Evolutionary conservation across 805 yeast genomes (phyloP).

Genomic region (Metschnikowia henanensis): DNA sequence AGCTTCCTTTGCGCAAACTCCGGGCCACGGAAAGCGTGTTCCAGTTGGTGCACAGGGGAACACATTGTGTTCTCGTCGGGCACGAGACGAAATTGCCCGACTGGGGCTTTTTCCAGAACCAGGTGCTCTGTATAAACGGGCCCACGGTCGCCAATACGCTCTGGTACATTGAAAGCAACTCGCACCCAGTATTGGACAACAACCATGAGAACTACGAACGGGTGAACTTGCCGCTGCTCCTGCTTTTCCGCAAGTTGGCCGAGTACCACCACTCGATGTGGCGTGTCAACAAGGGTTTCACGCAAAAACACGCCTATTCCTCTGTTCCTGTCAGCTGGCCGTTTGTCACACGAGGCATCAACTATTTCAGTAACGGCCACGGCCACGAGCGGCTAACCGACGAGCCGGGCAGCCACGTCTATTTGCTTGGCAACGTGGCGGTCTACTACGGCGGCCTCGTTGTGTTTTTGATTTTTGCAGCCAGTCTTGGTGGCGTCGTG

Average conservation of each 20-base stretch:
- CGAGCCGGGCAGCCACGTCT: conserved; percentile 41
- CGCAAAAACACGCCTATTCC: conserved; percentile 49
- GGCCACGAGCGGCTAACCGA: conserved; percentile 24
- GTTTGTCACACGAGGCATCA: conserved; percentile 54
- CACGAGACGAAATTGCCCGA: conserved; percentile 74
- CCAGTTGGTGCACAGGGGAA: conserved; percentile 63
- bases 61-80: conserved; percentile 71
- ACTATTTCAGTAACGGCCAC: conserved; percentile 48
- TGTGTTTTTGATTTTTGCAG: conserved; percentile 28
- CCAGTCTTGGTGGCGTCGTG: conserved; percentile 21
- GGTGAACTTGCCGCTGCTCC: conserved; percentile 27
- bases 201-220: conserved; percentile 21
- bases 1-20: conserved; percentile 36
- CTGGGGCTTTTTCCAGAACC: conserved; percentile 86
- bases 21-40: conserved; percentile 68
- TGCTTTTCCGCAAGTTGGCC: conserved; percentile 50
- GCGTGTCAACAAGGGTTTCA: conserved; percentile 45
- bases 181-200: conserved; percentile 47
- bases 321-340: conserved; percentile 58
- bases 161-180: conserved; percentile 73
- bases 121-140: conserved; percentile 79
- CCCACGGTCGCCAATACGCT: conserved; percentile 67
- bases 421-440: conserved; percentile 63
- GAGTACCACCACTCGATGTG: conserved; percentile 62
- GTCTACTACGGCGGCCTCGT: conserved; percentile 50